Evolutionary conservation across 257 asterid species (phyloP).

Genomic region (Lantana camara): DNA sequence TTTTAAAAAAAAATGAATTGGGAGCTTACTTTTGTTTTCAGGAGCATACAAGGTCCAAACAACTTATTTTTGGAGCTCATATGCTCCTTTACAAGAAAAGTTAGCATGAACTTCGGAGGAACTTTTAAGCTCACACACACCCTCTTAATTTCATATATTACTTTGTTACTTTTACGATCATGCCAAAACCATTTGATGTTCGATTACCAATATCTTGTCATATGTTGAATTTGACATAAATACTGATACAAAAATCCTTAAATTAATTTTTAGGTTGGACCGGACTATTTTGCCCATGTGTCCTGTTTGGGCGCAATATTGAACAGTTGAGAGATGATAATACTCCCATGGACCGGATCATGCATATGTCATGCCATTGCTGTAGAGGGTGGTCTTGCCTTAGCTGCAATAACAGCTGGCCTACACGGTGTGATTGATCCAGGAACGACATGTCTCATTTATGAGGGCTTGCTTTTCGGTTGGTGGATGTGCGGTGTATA

Average conservation of each 20-base stretch:
- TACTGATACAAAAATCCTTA: slow-evolving; percentile 11
- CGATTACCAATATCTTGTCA: neutral
- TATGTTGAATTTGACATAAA: neutral
- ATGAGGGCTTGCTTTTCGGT: slow-evolving; percentile 89
- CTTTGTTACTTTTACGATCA: neutral
- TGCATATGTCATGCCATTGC: slow-evolving; percentile 92
- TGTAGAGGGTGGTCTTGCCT: slow-evolving; percentile 84
- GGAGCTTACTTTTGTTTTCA: no score
- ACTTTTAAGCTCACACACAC: no score
- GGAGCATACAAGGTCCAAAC: no score
- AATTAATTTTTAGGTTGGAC: slow-evolving; percentile 55
- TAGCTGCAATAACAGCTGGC: slow-evolving; percentile 74
- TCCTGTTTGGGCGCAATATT: slow-evolving; percentile 84
- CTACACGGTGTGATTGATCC: slow-evolving; percentile 86
- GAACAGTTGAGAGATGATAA: slow-evolving; percentile 86
- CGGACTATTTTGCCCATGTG: slow-evolving; percentile 97
- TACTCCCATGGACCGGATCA: slow-evolving; percentile 88
- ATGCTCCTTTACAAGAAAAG: no score
- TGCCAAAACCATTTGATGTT: neutral
- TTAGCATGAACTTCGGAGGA: no score
- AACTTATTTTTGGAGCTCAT: no score
- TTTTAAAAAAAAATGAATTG: no score
- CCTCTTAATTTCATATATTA: no score
- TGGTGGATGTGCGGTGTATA: slow-evolving; percentile 99
- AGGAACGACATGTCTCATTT: slow-evolving; percentile 74